Evolutionary conservation across 1,139 yeast genomes (phyloP).

Genomic region (Suhomyces bokatorum): DNA sequence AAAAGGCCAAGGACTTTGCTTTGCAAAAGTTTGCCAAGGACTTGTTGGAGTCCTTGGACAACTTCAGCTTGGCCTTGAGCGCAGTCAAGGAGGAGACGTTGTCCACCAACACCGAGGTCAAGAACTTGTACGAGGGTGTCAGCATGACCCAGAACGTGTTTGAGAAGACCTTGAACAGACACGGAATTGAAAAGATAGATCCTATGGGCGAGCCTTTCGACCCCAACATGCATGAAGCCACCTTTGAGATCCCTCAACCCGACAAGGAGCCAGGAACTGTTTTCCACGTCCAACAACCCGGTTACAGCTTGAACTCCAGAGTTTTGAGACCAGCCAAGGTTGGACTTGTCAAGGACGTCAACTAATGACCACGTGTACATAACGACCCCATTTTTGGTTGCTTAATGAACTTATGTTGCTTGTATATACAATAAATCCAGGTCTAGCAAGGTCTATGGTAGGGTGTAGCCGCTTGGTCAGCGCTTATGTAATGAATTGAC

Average conservation of each 20-base stretch:
- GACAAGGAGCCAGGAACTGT: slow-evolving; percentile 92
- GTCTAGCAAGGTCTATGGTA: background rate
- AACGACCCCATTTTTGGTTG: slow-evolving; percentile 7
- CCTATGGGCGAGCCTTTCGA: slow-evolving; percentile 86
- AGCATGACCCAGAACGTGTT: slow-evolving; percentile 86
- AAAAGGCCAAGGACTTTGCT: slow-evolving; percentile 88
- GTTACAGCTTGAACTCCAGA: slow-evolving; percentile 82
- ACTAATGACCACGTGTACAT: slow-evolving; percentile 10
- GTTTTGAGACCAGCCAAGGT: slow-evolving; percentile 96
- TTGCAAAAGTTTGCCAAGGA: slow-evolving; percentile 92
- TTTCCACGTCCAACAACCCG: slow-evolving; percentile 90
- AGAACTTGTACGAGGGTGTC: slow-evolving; percentile 83
- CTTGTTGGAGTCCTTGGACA: slow-evolving; percentile 84
- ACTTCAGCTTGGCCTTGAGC: slow-evolving; percentile 82
- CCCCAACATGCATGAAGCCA: slow-evolving; percentile 92
- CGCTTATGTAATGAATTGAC: background rate
- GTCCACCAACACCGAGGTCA: slow-evolving; percentile 60
- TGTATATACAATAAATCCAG: slow-evolving; percentile 11
- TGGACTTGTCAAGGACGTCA: slow-evolving; percentile 73
- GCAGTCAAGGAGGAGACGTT: slow-evolving; percentile 73
- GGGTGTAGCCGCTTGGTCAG: background rate
- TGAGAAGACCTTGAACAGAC: slow-evolving; percentile 77
- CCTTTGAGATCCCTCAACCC: slow-evolving; percentile 85
- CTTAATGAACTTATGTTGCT: slow-evolving; percentile 6
- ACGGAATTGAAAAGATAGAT: slow-evolving; percentile 79